phyloP scores from a whole-genome alignment of 495 filamentous ascomycete species.

The Aspergillus conjunctus region DNA sequence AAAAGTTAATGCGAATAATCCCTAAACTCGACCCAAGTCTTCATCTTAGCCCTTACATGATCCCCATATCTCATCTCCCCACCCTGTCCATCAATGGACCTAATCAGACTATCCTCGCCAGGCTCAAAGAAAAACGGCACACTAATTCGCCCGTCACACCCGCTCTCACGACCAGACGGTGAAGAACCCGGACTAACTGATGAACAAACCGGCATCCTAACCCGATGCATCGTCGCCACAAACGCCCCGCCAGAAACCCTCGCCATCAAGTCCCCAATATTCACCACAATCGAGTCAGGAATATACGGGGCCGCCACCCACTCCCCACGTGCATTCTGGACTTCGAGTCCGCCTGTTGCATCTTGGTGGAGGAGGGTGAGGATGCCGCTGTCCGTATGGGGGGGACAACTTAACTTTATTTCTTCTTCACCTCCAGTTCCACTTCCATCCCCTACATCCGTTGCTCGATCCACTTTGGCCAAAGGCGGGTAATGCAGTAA shows the following conservation, averaged over 20 bases:
- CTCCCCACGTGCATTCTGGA: slow-evolving; percentile 38
- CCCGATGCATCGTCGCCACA: slow-evolving; percentile 52
- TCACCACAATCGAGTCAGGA: slow-evolving; percentile 48
- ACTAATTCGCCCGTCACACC: slow-evolving; percentile 38
- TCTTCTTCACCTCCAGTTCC: slow-evolving; percentile 14
- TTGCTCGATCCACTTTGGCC: not conserved
- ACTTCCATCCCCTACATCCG: not conserved
- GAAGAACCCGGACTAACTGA: not conserved
- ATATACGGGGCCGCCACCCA: slow-evolving; percentile 51
- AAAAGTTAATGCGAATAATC: slow-evolving; percentile 5
- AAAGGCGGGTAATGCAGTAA: slow-evolving; percentile 47
- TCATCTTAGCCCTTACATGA: slow-evolving; percentile 50
- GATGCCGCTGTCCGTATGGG: slow-evolving; percentile 49
- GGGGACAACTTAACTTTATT: slow-evolving; percentile 46
- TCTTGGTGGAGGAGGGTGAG: slow-evolving; percentile 49
- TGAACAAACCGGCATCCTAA: slow-evolving; percentile 23
- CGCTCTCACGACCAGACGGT: not conserved
- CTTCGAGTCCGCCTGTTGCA: slow-evolving; percentile 45
- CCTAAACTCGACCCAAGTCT: slow-evolving; percentile 46
- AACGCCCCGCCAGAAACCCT: slow-evolving; percentile 49
- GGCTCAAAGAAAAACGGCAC: slow-evolving; percentile 56
- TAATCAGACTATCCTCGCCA: slow-evolving; percentile 42
- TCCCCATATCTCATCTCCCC: slow-evolving; percentile 45
- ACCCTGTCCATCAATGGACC: slow-evolving; percentile 36
- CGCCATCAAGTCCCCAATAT: slow-evolving; percentile 54